Evolutionary conservation across 495 filamentous ascomycete species (phyloP).

Genomic region (Aspergillus saccharolyticus): DNA sequence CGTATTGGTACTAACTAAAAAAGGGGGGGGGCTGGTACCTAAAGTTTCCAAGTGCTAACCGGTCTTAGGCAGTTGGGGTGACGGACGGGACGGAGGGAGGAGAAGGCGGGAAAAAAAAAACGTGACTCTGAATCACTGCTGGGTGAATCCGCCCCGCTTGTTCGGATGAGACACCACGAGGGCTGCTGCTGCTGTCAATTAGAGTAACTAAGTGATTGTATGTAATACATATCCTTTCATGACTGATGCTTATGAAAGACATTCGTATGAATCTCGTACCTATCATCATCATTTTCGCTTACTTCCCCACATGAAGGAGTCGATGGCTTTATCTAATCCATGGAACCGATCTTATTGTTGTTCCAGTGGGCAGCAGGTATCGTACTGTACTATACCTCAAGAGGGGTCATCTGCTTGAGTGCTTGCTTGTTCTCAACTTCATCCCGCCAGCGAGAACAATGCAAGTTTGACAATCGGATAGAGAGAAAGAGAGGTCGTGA

Average conservation of each 20-base stretch:
- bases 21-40: no score
- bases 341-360: background rate
- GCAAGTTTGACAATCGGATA: background rate
- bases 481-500: no score
- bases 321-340: background rate
- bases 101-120: slow-evolving; percentile 13
- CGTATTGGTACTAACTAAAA: slow-evolving; percentile 3
- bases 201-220: slow-evolving; percentile 12
- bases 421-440: background rate
- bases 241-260: background rate
- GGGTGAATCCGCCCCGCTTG: slow-evolving; percentile 14
- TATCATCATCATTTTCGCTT: background rate
- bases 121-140: slow-evolving; percentile 12
- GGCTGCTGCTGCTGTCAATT: slow-evolving; percentile 5
- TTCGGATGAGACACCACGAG: slow-evolving; percentile 22
- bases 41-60: no score
- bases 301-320: background rate
- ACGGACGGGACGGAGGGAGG: slow-evolving; percentile 3
- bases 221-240: slow-evolving; percentile 6
- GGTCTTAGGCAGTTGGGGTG: background rate
- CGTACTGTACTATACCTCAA: no score
- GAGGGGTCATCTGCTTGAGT: no score
- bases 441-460: background rate
- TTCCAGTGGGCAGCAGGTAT: background rate
- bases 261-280: background rate